These are phyloP conservation scores for Aspergillus clavatus DNA, from an alignment of 2,329 filamentous ascomycete genomes.

Conservation along the genomic window DNA sequence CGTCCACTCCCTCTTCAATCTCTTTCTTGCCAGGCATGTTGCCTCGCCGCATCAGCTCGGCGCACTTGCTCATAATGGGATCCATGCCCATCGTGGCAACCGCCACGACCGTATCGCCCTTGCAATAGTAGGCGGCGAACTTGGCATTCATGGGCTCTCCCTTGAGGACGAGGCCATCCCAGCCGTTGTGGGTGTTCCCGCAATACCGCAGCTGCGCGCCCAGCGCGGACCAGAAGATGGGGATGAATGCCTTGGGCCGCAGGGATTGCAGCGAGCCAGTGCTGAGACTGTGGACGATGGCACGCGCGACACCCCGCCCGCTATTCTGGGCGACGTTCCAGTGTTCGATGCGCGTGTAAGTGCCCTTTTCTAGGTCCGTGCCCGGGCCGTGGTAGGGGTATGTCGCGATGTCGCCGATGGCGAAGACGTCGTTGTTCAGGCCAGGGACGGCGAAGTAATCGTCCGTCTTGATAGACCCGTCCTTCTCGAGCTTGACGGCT, in stretches of 20 bases:
- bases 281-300: conserved; percentile 61
- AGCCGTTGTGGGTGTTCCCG: conserved; percentile 77
- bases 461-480: conserved; percentile 81
- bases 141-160: conserved; percentile 72
- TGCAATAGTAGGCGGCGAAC: conserved; percentile 85
- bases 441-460: conserved; percentile 72
- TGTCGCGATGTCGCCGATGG: conserved; percentile 90
- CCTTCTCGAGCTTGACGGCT: conserved; percentile 65
- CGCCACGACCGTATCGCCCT: conserved; percentile 80
- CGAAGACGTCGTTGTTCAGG: conserved; percentile 72
- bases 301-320: conserved; percentile 71
- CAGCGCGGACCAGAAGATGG: conserved; percentile 94
- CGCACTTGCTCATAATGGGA: conserved; percentile 75
- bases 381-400: conserved; percentile 92
- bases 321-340: conserved; percentile 98
- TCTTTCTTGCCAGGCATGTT: conserved; percentile 81
- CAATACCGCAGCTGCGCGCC: conserved; percentile 89
- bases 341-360: conserved; percentile 81
- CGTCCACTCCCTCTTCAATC: conserved; percentile 52
- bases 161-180: conserved; percentile 76
- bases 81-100: conserved; percentile 89
- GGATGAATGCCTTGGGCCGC: conserved; percentile 70
- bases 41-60: conserved; percentile 75
- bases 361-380: conserved; percentile 55
- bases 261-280: conserved; percentile 33